Percentiles rank a stretch among this genome's conserved stretches.
These are phyloP conservation scores for Kwoniella europaea DNA, from an alignment of 768 basidiomycete species.

Conservation along the genomic window DNA sequence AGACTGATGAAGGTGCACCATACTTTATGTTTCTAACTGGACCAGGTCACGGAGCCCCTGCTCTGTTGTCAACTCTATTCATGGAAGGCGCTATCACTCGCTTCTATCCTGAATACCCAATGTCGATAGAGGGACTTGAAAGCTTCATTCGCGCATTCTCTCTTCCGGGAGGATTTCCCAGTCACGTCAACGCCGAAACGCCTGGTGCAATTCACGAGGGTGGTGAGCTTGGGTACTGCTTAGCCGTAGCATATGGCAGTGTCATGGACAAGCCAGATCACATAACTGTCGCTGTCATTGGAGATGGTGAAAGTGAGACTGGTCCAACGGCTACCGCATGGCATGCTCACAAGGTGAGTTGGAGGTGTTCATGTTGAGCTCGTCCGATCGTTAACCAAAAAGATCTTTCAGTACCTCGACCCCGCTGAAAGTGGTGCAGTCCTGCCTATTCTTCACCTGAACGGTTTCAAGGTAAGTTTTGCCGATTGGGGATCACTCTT, in stretches of 20 bases:
- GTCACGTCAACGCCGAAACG: constrained; percentile 64
- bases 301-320: constrained; percentile 72
- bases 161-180: constrained; percentile 81
- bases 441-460: constrained; percentile 85
- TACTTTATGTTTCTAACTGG: constrained; percentile 78
- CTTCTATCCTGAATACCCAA: constrained; percentile 61
- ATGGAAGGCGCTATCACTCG: constrained; percentile 69
- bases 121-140: constrained; percentile 57
- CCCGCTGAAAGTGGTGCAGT: constrained; percentile 88
- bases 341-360: constrained; percentile 72
- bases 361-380: not conserved
- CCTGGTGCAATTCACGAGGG: constrained; percentile 92
- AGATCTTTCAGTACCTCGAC: constrained; percentile 68
- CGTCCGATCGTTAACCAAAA: not conserved
- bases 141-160: constrained; percentile 77
- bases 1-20: constrained; percentile 57
- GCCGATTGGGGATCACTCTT: not conserved
- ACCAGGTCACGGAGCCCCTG: constrained; percentile 81
- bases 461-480: constrained; percentile 58
- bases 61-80: constrained; percentile 82
- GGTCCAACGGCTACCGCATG: constrained; percentile 62
- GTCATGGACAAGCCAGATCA: constrained; percentile 91
- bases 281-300: constrained; percentile 78
- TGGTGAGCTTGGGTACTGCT: constrained; percentile 82
- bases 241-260: constrained; percentile 81